A percentile compares a stretch with the other conserved stretches of the same genome.
These are phyloP conservation scores for Protostelium mycophagum DNA, from an alignment of 78 protist genomes.

Conservation along the genomic window DNA sequence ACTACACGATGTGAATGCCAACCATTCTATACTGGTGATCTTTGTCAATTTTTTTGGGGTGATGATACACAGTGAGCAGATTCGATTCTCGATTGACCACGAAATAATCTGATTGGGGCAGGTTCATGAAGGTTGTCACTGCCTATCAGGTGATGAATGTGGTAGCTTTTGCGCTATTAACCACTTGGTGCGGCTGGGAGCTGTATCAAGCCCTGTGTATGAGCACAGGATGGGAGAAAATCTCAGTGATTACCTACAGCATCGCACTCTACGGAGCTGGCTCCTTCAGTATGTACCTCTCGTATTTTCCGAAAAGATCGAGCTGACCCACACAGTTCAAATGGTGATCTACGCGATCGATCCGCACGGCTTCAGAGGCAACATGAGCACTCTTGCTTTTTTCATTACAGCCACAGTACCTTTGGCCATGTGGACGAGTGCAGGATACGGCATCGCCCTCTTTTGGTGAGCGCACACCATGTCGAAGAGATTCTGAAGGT, in stretches of 20 bases:
- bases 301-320: background rate
- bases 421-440: background rate
- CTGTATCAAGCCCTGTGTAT: background rate
- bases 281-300: background rate
- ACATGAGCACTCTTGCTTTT: background rate
- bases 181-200: background rate
- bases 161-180: background rate
- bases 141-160: background rate
- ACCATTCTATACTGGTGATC: too few relatives aligned
- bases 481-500: background rate
- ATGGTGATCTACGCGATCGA: background rate
- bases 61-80: too few relatives aligned
- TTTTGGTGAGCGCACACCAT: background rate
- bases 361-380: background rate
- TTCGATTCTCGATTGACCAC: background rate
- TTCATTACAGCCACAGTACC: background rate
- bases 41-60: too few relatives aligned
- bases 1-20: too few relatives aligned
- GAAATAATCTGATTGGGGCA: background rate
- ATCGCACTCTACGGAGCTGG: background rate
- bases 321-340: background rate
- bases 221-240: background rate
- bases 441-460: background rate
- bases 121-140: background rate
- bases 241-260: background rate